Evolutionary conservation across 2,329 filamentous ascomycete species (phyloP), one percentile per base, ranked within the genome.

Genomic region (Stromatinia cepivora): DNA sequence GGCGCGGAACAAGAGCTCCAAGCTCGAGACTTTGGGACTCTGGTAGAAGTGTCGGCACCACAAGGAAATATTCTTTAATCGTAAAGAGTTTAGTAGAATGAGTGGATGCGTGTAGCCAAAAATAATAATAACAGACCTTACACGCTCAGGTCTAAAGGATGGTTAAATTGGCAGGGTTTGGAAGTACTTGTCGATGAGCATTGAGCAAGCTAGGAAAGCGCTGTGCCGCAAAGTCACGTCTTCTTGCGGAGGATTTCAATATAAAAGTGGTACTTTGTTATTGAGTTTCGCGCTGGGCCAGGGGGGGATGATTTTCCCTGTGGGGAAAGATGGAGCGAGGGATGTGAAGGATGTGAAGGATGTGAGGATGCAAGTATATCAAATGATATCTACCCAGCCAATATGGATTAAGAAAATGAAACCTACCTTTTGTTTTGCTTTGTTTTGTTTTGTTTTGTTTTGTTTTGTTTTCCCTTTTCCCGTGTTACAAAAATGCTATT

Each of bases 161-260:
- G 45, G 28, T 25, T 22, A 42, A 42, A 42, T 42, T 42, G 42
- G 53, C 22, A 61, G 22, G 42, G 28, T 59, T 67, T 48, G n/a
- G 45, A n/a, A 50, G 59, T 36, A 20, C 9, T 28, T 31, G 22
- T 61, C 45, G 31, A 28, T 58, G 53, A 56, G 50, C 45, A 31
- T 22, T 66, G 53, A 56, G 50, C 28, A 34, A n/a, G 25, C 22
- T 20, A n/a, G 48, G 45, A 46, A 62, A 52, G 66, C 56, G 66
- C 67, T 65, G 67, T 69, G 67, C 67, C 67, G 67, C 61, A 57
- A 39, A 57, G 28, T 57, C 28, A 56, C 66, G 36, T 64, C 58
- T 56, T 6, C 45, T 61, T 15, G 31, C 22, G 28, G 31, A 63
- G 11, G 59, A 54, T 54, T 65, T 36, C 39, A 39, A 46, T 48